phyloP scores from a whole-genome alignment of 2,329 filamentous ascomycete genomes.

The Stachybotrys echinatus region DNA sequence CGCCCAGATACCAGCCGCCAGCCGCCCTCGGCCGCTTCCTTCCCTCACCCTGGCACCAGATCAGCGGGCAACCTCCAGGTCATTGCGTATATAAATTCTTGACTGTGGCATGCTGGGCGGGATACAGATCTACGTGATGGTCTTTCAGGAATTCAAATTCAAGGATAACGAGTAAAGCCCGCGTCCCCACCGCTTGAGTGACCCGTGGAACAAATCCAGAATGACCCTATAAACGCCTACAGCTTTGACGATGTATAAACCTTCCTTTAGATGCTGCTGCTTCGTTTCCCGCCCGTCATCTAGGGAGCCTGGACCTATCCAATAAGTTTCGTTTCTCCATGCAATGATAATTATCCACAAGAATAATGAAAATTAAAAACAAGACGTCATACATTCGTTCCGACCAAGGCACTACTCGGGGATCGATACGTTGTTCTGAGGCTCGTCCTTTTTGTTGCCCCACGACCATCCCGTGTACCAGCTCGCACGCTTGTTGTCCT shows the following conservation, averaged over 20 bases:
- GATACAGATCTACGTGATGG: no score
- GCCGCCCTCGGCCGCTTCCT: no score
- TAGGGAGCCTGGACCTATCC: background rate
- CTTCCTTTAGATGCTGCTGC: background rate
- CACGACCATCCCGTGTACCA: constrained; percentile 59
- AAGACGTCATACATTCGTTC: no score
- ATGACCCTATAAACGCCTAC: background rate
- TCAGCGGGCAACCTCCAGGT: no score
- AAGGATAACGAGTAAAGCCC: background rate
- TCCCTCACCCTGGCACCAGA: no score
- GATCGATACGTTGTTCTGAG: constrained; percentile 22
- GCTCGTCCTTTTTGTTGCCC: constrained; percentile 44
- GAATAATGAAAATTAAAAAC: background rate
- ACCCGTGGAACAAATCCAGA: background rate
- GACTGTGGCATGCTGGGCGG: no score
- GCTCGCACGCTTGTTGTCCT: constrained; percentile 54
- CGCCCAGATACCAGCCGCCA: no score
- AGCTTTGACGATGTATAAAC: background rate
- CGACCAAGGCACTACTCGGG: no score
- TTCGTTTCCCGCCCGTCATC: background rate
- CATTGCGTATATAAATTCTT: no score
- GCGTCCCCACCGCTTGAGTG: background rate
- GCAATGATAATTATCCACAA: background rate
- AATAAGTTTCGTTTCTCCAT: background rate
- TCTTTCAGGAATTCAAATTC: no score